Evolutionary conservation across 1,139 yeast species (phyloP).

Genomic region (Meyerozyma sp.): DNA sequence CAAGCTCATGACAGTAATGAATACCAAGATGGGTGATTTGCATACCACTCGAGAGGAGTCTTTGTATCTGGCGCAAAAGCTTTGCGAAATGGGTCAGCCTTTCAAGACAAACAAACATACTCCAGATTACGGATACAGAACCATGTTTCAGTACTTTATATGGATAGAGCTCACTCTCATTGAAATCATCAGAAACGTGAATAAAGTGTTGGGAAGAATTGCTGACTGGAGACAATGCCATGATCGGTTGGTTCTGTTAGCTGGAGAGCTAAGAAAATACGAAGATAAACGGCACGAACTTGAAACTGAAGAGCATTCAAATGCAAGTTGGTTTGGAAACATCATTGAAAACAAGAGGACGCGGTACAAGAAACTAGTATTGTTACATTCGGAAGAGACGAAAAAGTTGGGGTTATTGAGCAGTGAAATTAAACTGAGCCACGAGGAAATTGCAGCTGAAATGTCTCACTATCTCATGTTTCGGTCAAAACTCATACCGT

Average conservation of each 20-base stretch:
- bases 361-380: constrained; percentile 27
- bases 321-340: constrained; percentile 23
- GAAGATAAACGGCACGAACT: constrained; percentile 14
- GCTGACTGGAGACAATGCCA: constrained; percentile 49
- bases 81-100: not conserved
- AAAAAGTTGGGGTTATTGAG: constrained; percentile 29
- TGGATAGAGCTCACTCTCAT: constrained; percentile 27
- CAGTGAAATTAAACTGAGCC: constrained; percentile 38
- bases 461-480: constrained; percentile 52
- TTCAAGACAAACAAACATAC: not conserved
- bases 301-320: constrained; percentile 7
- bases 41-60: constrained; percentile 4
- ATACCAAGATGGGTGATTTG: constrained; percentile 41
- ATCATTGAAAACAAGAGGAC: constrained; percentile 31
- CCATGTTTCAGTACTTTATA: constrained; percentile 15
- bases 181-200: constrained; percentile 38
- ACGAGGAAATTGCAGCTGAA: constrained; percentile 60
- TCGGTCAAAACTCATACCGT: constrained; percentile 36
- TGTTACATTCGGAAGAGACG: constrained; percentile 28
- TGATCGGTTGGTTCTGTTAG: constrained; percentile 21
- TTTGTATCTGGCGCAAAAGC: not conserved
- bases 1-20: constrained; percentile 39
- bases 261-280: constrained; percentile 24
- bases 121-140: not conserved
- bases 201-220: constrained; percentile 31